Evolutionary conservation across 805 yeast species (phyloP).

Genomic region (Metschnikowia sp.): DNA sequence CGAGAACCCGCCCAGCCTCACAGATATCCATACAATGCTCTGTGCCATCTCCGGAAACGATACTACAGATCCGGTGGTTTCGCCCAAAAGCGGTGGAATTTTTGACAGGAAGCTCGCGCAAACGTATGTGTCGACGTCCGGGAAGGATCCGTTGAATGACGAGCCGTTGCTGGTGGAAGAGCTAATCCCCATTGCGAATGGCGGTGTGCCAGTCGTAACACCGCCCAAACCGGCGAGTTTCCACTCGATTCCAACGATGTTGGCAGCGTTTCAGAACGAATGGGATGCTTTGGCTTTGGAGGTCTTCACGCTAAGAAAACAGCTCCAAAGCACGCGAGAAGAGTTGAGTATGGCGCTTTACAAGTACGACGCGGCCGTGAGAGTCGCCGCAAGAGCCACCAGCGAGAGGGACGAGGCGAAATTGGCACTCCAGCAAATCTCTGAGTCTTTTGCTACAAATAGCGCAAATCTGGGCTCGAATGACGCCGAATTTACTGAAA

Average conservation of each 20-base stretch:
- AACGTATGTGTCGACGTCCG: slow-evolving; percentile 59
- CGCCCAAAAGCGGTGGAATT: slow-evolving; percentile 64
- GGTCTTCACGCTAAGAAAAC: slow-evolving; percentile 70
- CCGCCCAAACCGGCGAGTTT: slow-evolving; percentile 39
- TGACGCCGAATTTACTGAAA: background rate
- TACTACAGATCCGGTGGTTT: slow-evolving; percentile 69
- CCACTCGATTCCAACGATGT: slow-evolving; percentile 74
- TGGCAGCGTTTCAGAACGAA: slow-evolving; percentile 76
- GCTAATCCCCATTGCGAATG: slow-evolving; percentile 38
- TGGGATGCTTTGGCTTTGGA: slow-evolving; percentile 89
- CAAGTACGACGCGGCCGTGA: slow-evolving; percentile 84
- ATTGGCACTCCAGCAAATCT: slow-evolving; percentile 57
- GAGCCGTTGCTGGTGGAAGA: slow-evolving; percentile 59
- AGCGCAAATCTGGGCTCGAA: background rate
- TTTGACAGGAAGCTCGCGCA: slow-evolving; percentile 64
- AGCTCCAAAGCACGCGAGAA: slow-evolving; percentile 59
- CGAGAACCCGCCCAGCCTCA: no score
- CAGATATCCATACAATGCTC: slow-evolving; percentile 13
- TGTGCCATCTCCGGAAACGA: slow-evolving; percentile 63
- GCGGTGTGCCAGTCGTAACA: slow-evolving; percentile 6
- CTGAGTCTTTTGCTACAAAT: slow-evolving; percentile 21
- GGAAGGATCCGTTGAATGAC: slow-evolving; percentile 73
- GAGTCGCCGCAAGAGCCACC: slow-evolving; percentile 76
- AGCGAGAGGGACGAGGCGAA: slow-evolving; percentile 73
- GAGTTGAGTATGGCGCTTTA: slow-evolving; percentile 77